These are phyloP conservation scores for Aethionema arabicum DNA, from an alignment of 345 rosid species.

Conservation along the genomic window DNA sequence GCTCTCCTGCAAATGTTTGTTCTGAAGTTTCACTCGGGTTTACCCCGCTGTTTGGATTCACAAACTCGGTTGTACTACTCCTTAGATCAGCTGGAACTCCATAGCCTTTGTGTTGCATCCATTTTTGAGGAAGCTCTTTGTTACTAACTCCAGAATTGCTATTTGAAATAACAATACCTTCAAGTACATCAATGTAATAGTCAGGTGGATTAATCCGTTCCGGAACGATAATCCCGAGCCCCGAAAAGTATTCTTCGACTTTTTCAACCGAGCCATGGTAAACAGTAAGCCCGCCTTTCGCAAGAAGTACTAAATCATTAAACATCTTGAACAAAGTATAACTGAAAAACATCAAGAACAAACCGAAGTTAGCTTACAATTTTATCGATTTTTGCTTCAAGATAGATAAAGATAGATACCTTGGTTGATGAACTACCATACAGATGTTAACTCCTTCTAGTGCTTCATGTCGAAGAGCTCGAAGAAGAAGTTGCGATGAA, in stretches of 20 bases:
- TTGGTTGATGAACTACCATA: conserved; percentile 98
- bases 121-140: conserved; percentile 79
- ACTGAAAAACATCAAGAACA: conserved; percentile 44
- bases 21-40: conserved; percentile 36
- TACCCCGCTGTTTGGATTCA: conserved; percentile 36
- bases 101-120: conserved; percentile 91
- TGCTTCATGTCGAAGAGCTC: conserved; percentile 89
- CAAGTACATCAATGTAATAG: conserved; percentile 78
- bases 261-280: conserved; percentile 75
- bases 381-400: background rate
- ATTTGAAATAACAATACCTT: conserved; percentile 65
- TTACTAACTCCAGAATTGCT: conserved; percentile 45
- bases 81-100: conserved; percentile 72
- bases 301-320: conserved; percentile 81
- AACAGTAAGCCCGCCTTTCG: conserved; percentile 85
- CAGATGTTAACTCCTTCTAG: conserved; percentile 91
- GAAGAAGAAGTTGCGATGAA: conserved; percentile 83
- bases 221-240: conserved; percentile 77
- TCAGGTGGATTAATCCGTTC: conserved; percentile 96
- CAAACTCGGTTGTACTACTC: conserved; percentile 37
- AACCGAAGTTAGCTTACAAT: background rate
- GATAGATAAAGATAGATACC: conserved; percentile 40
- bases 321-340: conserved; percentile 82
- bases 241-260: conserved; percentile 82
- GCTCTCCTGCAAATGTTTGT: conserved; percentile 73